Percentiles rank a stretch among this genome's conserved stretches.
These are phyloP conservation scores for Symmetrospora coprosmae DNA, from an alignment of 768 basidiomycete species.

Conservation along the genomic window DNA sequence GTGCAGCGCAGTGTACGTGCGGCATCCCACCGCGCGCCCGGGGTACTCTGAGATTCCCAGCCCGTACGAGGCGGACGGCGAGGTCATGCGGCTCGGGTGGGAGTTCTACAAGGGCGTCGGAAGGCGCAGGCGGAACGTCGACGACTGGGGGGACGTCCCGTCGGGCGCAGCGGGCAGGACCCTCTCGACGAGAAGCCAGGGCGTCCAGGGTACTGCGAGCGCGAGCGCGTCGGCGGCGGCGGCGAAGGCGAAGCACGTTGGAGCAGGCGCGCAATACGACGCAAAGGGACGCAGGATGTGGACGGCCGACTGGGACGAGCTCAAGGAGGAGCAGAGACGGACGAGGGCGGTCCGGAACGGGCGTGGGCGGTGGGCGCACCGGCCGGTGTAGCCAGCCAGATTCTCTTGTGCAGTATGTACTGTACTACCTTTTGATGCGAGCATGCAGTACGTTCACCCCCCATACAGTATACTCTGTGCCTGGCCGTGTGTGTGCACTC, in stretches of 20 bases:
- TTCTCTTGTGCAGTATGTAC: too few relatives aligned
- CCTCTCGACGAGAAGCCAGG: too few relatives aligned
- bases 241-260: too few relatives aligned
- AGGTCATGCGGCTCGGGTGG: conserved; percentile 81
- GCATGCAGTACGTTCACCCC: neutral
- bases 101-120: conserved; percentile 35
- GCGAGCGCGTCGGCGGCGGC: too few relatives aligned
- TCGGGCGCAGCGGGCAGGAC: neutral
- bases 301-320: conserved; percentile 6
- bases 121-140: conserved; percentile 2
- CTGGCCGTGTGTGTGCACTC: too few relatives aligned
- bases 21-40: conserved; percentile 91
- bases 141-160: conserved; percentile 2
- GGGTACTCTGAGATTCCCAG: conserved; percentile 90
- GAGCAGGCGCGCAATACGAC: too few relatives aligned
- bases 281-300: conserved; percentile 6
- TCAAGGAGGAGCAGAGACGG: neutral
- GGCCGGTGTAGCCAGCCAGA: conserved; percentile 15
- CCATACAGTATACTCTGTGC: too few relatives aligned
- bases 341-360: conserved; percentile 2
- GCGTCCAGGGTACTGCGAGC: too few relatives aligned
- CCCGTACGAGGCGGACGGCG: conserved; percentile 90
- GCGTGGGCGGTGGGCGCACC: neutral
- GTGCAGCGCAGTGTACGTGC: conserved; percentile 80
- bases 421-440: neutral